Conservation (phyloP, 768 basidiomycete genomes). For the Tylopilus intermedius region DNA sequence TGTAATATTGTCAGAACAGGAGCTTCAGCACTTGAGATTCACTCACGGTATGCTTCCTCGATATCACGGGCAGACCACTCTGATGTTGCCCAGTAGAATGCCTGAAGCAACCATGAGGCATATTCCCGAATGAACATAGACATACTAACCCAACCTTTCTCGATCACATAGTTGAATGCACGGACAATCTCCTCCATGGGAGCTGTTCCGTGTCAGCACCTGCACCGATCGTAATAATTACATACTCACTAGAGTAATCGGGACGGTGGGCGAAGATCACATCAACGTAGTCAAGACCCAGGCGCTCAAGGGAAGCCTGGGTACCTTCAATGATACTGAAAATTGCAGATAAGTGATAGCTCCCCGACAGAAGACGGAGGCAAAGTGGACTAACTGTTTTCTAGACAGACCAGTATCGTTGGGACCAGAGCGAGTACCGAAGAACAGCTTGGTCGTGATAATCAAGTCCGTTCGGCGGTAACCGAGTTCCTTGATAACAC, state of each 20-base stretch:
- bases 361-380: background rate
- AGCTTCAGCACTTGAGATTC: background rate
- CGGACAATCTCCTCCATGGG: conserved; percentile 55
- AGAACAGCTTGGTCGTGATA: conserved; percentile 56
- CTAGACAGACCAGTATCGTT: conserved; percentile 37
- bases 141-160: conserved; percentile 39
- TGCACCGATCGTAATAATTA: background rate
- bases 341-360: background rate
- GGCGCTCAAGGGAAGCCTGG: conserved; percentile 44
- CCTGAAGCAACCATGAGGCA: conserved; percentile 14
- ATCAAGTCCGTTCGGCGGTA: conserved; percentile 46
- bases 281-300: conserved; percentile 53
- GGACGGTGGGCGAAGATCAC: conserved; percentile 47
- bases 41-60: conserved; percentile 38
- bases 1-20: conserved; percentile 9
- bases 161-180: conserved; percentile 52
- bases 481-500: conserved; percentile 51
- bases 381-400: conserved; percentile 22
- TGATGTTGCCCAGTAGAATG: conserved; percentile 47
- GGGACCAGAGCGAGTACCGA: conserved; percentile 46
- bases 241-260: conserved; percentile 32
- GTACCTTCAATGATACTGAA: conserved; percentile 50
- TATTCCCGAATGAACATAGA: background rate
- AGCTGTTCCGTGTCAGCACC: conserved; percentile 19
- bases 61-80: conserved; percentile 54